A percentile compares a stretch with the other conserved stretches of the same genome.
Evolutionary conservation across 2,329 filamentous ascomycete species (phyloP).

Genomic region (Cladosporium cucumerinum): DNA sequence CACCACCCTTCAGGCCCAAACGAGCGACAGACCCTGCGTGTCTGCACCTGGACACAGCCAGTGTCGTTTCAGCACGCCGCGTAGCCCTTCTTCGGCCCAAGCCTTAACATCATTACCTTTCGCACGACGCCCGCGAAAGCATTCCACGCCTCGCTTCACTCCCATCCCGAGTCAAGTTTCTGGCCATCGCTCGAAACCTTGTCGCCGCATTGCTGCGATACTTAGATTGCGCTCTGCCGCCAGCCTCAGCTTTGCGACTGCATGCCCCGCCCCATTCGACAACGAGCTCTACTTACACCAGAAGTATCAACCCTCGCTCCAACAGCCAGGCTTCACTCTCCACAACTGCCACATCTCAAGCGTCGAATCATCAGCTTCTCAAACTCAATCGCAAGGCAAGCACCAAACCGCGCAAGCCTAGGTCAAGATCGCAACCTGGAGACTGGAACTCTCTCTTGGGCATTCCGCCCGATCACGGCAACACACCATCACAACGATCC

Average conservation of each 20-base stretch:
- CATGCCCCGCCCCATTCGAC: slow-evolving; percentile 9
- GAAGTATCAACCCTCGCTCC: background rate
- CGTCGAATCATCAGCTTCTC: background rate
- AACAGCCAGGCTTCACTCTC: background rate
- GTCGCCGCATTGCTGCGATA: background rate
- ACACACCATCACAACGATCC: background rate
- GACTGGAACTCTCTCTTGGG: slow-evolving; percentile 4
- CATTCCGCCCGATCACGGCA: background rate
- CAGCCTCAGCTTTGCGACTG: background rate
- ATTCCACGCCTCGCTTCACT: background rate
- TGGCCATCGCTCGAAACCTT: slow-evolving; percentile 7
- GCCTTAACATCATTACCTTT: slow-evolving; percentile 8
- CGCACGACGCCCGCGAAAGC: background rate
- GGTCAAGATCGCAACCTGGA: background rate
- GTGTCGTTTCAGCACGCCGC: slow-evolving; percentile 6
- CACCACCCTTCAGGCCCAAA: background rate
- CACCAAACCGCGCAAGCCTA: background rate
- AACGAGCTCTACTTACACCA: background rate
- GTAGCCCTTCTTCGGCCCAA: slow-evolving; percentile 3
- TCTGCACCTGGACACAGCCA: background rate
- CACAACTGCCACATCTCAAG: background rate
- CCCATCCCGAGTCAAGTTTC: background rate
- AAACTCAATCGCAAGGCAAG: background rate
- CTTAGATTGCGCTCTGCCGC: slow-evolving; percentile 1
- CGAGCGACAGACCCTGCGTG: background rate